Evolutionary conservation across 129 eudicot genomes (phyloP).

Genomic region (Flaveria ramosissima): DNA sequence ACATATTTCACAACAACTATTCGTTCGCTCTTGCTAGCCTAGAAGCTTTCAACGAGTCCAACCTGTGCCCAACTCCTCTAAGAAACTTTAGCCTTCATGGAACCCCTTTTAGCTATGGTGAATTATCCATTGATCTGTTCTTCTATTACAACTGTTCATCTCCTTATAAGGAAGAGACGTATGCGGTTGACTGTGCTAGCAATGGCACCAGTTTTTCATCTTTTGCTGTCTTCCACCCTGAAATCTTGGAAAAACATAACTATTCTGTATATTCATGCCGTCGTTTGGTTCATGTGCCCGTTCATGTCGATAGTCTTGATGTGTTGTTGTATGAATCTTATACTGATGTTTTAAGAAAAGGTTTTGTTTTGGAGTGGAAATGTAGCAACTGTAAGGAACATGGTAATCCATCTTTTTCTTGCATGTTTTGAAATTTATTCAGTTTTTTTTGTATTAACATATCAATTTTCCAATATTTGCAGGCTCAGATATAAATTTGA

Average conservation of each 20-base stretch:
- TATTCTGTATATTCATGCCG: constrained; percentile 47
- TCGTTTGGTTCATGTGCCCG: constrained; percentile 49
- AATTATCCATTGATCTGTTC: constrained; percentile 34
- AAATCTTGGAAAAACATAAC: constrained; percentile 37
- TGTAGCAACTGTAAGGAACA: constrained; percentile 47
- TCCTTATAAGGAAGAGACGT: constrained; percentile 22
- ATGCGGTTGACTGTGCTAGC: constrained; percentile 45
- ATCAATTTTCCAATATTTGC: constrained; percentile 23
- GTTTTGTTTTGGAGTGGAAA: constrained; percentile 65
- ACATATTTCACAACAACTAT: constrained; percentile 44
- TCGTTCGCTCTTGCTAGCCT: constrained; percentile 39
- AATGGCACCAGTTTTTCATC: constrained; percentile 35
- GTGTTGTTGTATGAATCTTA: constrained; percentile 47
- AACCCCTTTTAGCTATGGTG: constrained; percentile 44
- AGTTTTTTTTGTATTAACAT: not conserved
- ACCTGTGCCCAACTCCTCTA: constrained; percentile 52
- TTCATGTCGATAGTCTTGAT: constrained; percentile 29
- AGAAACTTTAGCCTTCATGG: constrained; percentile 49
- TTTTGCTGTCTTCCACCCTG: constrained; percentile 60
- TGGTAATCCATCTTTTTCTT: constrained; percentile 40
- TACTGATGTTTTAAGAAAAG: constrained; percentile 49
- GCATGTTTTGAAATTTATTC: not conserved
- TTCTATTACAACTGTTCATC: constrained; percentile 51
- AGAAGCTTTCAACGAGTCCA: constrained; percentile 31
- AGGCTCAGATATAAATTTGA: not conserved